Percentiles rank a stretch among this genome's conserved stretches.
Evolutionary conservation across 1,139 yeast genomes (phyloP).

Genomic region (Scheffersomyces segobiensis): DNA sequence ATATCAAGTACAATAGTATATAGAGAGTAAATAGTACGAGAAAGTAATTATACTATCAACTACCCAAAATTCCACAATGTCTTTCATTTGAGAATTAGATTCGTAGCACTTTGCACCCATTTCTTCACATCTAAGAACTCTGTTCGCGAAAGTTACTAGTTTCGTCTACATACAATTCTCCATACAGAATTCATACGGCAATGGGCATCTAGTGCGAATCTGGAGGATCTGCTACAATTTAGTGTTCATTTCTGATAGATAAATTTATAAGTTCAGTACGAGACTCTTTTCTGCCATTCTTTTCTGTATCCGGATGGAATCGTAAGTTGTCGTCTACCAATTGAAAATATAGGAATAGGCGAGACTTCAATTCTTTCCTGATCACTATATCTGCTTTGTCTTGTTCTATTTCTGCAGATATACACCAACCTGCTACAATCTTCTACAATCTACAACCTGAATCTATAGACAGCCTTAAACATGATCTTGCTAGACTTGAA

Average conservation of each 20-base stretch:
- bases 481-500: constrained; percentile 50
- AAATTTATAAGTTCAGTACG: neutral
- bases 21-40: neutral
- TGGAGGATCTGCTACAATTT: neutral
- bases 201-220: neutral
- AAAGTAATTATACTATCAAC: neutral
- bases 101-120: neutral
- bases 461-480: neutral
- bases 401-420: neutral
- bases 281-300: neutral
- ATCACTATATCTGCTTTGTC: no score
- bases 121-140: neutral
- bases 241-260: neutral
- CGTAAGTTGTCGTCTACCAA: neutral
- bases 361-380: neutral
- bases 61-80: neutral
- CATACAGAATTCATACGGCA: neutral
- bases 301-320: neutral
- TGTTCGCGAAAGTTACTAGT: neutral
- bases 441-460: neutral
- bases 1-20: neutral
- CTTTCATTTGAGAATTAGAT: neutral
- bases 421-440: neutral
- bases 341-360: neutral
- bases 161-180: neutral